Evolutionary conservation across 768 basidiomycete genomes (phyloP), one percentile per base, ranked within the genome.

Genomic region (Suillus subalutaceus): DNA sequence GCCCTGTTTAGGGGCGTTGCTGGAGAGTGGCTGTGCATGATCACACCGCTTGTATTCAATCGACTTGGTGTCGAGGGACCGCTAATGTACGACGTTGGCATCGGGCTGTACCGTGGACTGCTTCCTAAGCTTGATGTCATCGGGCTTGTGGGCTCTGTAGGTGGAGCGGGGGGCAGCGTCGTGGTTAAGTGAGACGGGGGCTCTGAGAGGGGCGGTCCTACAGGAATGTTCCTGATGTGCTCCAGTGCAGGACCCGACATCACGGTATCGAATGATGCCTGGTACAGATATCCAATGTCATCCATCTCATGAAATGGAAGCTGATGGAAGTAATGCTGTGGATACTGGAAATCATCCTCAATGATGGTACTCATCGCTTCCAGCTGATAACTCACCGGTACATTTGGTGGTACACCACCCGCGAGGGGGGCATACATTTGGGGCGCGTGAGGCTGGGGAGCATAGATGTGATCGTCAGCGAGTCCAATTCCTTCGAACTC

Each of bases 11-110:
- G 71, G 70, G 68, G 63, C 32, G 64, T 37, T 20, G 59, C 26
- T 20, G n/a, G 40, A 10, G 64, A 37, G 66, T 68, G 72, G 76
- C 75, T 75, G 66, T 73, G 57, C 37, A 16, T 56, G 9, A 43
- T 35, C 26, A 40, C 55, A 13, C 26, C 59, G 59, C 40, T 43
- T 40, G 57, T 40, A 58, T 62, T 55, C 55, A 60, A 41, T n/a
- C 64, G 37, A 18, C 56, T 62, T 8, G 16, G 9, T 9, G 20
- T 68, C 58, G 58, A 66, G 63, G 73, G 72, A 68, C 26, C 55
- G 43, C 50, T 57, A 32, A 43, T 60, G 23, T 43, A 38, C 23
- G 40, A 52, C 50, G 43, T 32, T 50, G 37, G 57, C 40, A 46
- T 61, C 59, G 65, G 30, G 23, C 32, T 30, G n/a, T 40, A 67